Conservation (phyloP, 306 rosid species). For the Quercus alba region DNA sequence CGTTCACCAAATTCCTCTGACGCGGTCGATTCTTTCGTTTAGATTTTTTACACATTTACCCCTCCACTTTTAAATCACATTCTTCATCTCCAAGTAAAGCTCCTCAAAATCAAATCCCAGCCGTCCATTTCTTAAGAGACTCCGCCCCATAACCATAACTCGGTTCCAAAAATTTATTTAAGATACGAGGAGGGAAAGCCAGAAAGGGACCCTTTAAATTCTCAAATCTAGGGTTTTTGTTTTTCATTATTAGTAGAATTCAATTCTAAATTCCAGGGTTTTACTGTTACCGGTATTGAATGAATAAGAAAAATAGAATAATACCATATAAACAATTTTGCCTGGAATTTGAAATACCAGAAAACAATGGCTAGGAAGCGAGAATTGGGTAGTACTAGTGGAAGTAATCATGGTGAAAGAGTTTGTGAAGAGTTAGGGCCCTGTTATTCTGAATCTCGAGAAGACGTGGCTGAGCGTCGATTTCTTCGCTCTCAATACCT, state of each 20-base stretch:
- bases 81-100: background rate
- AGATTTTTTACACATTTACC: background rate
- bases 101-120: background rate
- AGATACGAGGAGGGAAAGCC: background rate
- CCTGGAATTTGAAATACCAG: background rate
- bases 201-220: background rate
- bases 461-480: conserved; percentile 15
- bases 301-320: too few relatives aligned
- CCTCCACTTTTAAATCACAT: background rate
- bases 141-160: background rate
- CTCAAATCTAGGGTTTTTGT: background rate
- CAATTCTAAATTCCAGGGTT: too few relatives aligned
- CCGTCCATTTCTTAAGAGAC: background rate
- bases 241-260: too few relatives aligned
- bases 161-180: background rate
- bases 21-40: too few relatives aligned
- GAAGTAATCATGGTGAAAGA: background rate
- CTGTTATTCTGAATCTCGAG: background rate
- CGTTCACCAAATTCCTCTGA: too few relatives aligned
- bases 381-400: background rate
- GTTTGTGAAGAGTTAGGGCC: background rate
- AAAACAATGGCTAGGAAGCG: conserved; percentile 17
- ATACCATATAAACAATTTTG: background rate
- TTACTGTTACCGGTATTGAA: too few relatives aligned
- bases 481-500: conserved; percentile 33